These are phyloP conservation scores for Leishmania guyanensis DNA, from an alignment of 208 protist genomes.

Conservation along the genomic window DNA sequence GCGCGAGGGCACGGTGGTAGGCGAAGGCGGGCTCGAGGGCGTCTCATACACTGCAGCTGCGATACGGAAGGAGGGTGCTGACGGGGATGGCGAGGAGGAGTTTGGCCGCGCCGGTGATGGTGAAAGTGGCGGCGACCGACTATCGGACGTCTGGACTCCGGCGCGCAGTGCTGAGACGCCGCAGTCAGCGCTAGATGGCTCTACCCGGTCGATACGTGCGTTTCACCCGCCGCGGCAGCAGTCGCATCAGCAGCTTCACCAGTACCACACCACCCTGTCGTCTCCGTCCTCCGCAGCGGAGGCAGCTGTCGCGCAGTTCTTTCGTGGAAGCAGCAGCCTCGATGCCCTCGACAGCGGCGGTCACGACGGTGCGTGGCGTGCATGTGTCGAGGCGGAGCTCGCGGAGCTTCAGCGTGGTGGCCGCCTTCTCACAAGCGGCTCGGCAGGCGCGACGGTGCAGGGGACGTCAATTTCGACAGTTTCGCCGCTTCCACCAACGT, in stretches of 20 bases:
- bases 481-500: constrained; percentile 18
- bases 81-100: background rate
- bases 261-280: background rate
- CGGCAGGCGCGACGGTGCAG: background rate
- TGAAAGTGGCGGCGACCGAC: background rate
- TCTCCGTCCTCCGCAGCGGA: constrained; percentile 3
- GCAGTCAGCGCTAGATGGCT: constrained; percentile 1
- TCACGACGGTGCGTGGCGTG: constrained; percentile 19
- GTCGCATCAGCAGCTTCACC: constrained; percentile 4
- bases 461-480: constrained; percentile 7
- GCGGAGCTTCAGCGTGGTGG: constrained; percentile 24
- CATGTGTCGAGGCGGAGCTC: constrained; percentile 27
- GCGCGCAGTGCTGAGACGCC: constrained; percentile 7
- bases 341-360: constrained; percentile 2
- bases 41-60: constrained; percentile 8
- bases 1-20: background rate
- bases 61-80: background rate
- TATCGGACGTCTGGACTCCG: constrained; percentile 14
- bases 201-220: background rate
- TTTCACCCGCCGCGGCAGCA: constrained; percentile 17
- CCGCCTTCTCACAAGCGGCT: background rate
- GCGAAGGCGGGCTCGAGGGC: background rate
- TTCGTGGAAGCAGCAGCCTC: constrained; percentile 9
- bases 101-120: background rate
- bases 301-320: constrained; percentile 7